A percentile compares a stretch with the other conserved stretches of the same genome.
These are phyloP conservation scores for Neoarthrinium moseri DNA, from an alignment of 2,329 filamentous ascomycete genomes.

Conservation along the genomic window DNA sequence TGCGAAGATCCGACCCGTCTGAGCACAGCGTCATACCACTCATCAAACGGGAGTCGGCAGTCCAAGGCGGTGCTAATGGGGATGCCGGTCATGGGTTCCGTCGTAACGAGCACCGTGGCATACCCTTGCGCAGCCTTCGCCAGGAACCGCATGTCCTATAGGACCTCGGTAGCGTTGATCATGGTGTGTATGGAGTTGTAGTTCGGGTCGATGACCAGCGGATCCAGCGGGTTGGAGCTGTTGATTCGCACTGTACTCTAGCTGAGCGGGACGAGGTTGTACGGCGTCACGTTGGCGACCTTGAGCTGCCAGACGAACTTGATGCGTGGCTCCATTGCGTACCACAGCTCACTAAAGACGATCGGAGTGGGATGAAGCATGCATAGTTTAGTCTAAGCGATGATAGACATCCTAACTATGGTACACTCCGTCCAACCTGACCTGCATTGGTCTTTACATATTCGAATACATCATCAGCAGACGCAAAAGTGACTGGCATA, in stretches of 20 bases:
- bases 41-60: conserved; percentile 7
- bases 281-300: conserved; percentile 10
- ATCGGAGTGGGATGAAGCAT: not conserved
- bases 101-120: conserved; percentile 8
- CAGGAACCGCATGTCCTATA: conserved; percentile 13
- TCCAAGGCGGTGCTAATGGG: conserved; percentile 4
- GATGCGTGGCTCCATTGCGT: conserved; percentile 8
- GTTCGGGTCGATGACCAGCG: conserved; percentile 10
- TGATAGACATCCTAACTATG: too few species aligned
- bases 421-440: conserved; percentile 10
- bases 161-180: conserved; percentile 9
- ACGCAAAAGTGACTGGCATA: conserved; percentile 12
- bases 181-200: conserved; percentile 11
- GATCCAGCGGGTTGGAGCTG: conserved; percentile 8
- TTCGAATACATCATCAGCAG: conserved; percentile 12
- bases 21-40: conserved; percentile 5
- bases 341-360: conserved; percentile 12
- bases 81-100: conserved; percentile 8
- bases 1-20: conserved; percentile 10
- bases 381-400: too few species aligned
- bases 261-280: conserved; percentile 10
- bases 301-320: conserved; percentile 11
- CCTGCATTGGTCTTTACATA: conserved; percentile 18
- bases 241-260: conserved; percentile 12
- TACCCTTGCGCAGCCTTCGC: conserved; percentile 11